Base-by-base conservation (phyloP, 202 grass and related monocot genomes). In the Brachypodium distachyon region DNA sequence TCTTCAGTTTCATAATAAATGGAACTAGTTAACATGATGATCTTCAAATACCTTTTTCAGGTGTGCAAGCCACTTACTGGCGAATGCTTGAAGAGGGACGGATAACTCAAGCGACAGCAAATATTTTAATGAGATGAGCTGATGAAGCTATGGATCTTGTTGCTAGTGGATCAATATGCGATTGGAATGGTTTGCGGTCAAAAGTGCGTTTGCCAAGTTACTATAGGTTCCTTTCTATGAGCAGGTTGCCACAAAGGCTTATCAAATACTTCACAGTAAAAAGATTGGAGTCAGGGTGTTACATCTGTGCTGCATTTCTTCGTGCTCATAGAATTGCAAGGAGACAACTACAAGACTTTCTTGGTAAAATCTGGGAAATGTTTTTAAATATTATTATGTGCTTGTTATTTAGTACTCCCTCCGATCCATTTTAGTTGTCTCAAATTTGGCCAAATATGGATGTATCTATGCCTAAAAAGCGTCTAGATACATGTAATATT, bases 141-240 rank as follows among this genome's bases (percentile, higher is more conserved):
- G 94, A 94, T 86, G 94, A 97, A 79, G 91, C 88, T 77, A 97
- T 97, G 91, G 94, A 94, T 86, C 82, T 89, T 49, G 76, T 94
- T 43, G 82, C 88, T 48, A 77, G 51, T 58, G 71, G 85, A 77
- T 39, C 79, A 21, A 47, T 97, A 70, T 88, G 88, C 12, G 94
- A 97, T 72, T 97, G 91, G 94, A 91, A 92, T 29, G 80, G 84
- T 50, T 86, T 94, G 67, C 87, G 76, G 28, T 90, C 94, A 12
- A 92, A 42, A 38, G 94, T 90, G 3, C 86, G 92, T 58, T 94
- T 97, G 42, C 88, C 84, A 8, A 87, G 29, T 61, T 93, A 90
- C 59, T 97, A 86, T 73, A 75, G 79, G 21, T 82, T 90, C 72
- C 84, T 97, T 43, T 89, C 83, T 65, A 78, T 74, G 72, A 97